Conservation (phyloP, 208 protist species). For the Trypanosoma lewisi region DNA sequence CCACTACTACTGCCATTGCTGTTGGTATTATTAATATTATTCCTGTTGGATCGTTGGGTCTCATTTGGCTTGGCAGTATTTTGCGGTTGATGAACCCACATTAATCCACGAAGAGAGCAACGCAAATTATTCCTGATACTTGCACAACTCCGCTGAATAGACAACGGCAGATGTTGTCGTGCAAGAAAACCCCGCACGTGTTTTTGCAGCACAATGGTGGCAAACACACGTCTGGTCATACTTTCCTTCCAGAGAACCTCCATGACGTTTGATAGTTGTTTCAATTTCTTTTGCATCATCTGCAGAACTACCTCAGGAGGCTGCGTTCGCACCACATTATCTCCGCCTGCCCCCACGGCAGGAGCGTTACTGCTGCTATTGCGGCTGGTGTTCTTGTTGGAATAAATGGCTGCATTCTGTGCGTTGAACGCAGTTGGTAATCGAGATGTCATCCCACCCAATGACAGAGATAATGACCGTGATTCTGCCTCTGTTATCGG, state of each 20-base stretch:
- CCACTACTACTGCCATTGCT: not conserved
- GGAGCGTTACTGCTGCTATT: no score
- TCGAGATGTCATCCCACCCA: slow-evolving; percentile 6
- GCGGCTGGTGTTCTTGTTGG: no score
- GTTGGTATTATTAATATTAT: slow-evolving; percentile 4
- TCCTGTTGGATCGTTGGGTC: not conserved
- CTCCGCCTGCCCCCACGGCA: no score
- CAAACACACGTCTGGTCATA: slow-evolving; percentile 48
- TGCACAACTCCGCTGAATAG: slow-evolving; percentile 28
- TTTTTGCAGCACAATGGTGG: slow-evolving; percentile 62
- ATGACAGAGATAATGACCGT: not conserved
- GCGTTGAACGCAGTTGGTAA: not conserved
- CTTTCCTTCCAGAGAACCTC: slow-evolving; percentile 68
- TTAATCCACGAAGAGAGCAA: not conserved
- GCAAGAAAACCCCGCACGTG: slow-evolving; percentile 47
- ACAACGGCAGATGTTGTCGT: slow-evolving; percentile 39
- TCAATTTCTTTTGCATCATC: slow-evolving; percentile 78
- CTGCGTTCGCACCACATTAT: not conserved
- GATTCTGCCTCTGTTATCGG: not conserved
- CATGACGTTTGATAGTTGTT: slow-evolving; percentile 53
- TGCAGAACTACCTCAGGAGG: slow-evolving; percentile 37
- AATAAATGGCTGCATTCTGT: not conserved
- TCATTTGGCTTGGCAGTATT: not conserved
- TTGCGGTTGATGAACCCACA: not conserved
- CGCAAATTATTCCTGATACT: slow-evolving; percentile 49